A percentile compares a stretch with the other conserved stretches of the same genome.
Evolutionary conservation across 2,329 filamentous ascomycete species (phyloP).

Genomic region (Blastomyces emzantsi): DNA sequence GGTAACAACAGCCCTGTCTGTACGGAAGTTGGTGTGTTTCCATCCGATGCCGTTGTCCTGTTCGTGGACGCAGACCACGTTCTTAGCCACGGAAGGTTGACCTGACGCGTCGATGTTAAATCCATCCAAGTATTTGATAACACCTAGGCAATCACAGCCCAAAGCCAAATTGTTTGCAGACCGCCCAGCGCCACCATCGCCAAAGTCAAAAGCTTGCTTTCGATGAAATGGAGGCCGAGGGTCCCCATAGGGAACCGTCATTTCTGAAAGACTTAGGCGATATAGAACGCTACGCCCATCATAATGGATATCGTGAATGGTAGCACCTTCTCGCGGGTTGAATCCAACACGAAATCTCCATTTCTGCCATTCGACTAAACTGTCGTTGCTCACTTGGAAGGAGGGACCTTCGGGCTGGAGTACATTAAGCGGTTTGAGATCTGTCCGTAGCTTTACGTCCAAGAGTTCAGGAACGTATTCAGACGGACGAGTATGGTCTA

Average conservation of each 20-base stretch:
- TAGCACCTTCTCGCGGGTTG: constrained; percentile 58
- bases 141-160: constrained; percentile 60
- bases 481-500: constrained; percentile 44
- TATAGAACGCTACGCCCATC: constrained; percentile 55
- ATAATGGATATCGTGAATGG: constrained; percentile 58
- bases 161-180: constrained; percentile 56
- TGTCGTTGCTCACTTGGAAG: constrained; percentile 47
- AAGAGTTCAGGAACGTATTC: constrained; percentile 48
- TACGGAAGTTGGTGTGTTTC: constrained; percentile 64
- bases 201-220: constrained; percentile 62
- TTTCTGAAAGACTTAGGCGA: constrained; percentile 56
- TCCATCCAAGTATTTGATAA: constrained; percentile 53
- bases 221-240: constrained; percentile 54
- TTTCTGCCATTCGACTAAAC: constrained; percentile 51
- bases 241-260: constrained; percentile 58
- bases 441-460: constrained; percentile 40
- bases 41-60: constrained; percentile 60
- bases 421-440: constrained; percentile 59
- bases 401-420: constrained; percentile 58
- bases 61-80: constrained; percentile 61
- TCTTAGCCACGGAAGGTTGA: constrained; percentile 44
- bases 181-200: constrained; percentile 55
- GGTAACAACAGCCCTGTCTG: constrained; percentile 52
- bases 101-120: constrained; percentile 45
- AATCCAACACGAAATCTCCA: constrained; percentile 61